Base-by-base conservation (phyloP, 208 protist genomes). In the Wallacemonas rigidus region DNA sequence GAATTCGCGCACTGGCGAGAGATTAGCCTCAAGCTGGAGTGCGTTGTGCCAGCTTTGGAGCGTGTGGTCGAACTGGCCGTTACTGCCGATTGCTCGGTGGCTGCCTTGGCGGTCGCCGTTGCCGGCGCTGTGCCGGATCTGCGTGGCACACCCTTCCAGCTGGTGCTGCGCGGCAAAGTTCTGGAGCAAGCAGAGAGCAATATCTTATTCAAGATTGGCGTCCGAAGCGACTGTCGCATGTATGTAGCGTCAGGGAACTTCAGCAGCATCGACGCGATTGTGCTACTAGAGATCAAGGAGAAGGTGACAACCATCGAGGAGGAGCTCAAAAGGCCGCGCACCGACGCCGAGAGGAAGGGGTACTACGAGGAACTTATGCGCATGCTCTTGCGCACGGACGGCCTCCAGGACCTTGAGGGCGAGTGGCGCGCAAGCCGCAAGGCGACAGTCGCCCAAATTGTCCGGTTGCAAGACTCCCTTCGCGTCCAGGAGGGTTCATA, bases 341-440 rank as follows among this genome's bases (percentile, higher is more conserved):
- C 84, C 5, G 75, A 81, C 2, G 43, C 82, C 47, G 71, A 89
- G 67, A 74, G 81, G 14, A 88, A 87, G 43, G 88, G 88, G 36
- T 91, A 89, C 64, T 94, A 95, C 60, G 91, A 95, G 63, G 80
- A 88, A 67, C 78, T 95, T 2, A 95, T 95, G 91, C 86, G 88
- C 50, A 85, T 95, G 67, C 75, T 95, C 1, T 90, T 95, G 60
- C 79, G 82, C 55, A 86, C 82, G 0, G 91, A 95, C 56, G 83
- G 80, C 15, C 69, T 95, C 17, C 81, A 87, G 43, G 77, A 83
- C 14, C 75, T 95, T 4, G 87, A 93, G 47, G 87, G 78, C 3
- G 78, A 86, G 60, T 93, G 81, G 81, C 76, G 81, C 26, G 53
- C 72, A 48, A 80, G 69, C 7, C 70, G 88, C 45, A 93, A 92